Conservation (phyloP, 179 eudicot genomes). For the Corrigiola litoralis region DNA sequence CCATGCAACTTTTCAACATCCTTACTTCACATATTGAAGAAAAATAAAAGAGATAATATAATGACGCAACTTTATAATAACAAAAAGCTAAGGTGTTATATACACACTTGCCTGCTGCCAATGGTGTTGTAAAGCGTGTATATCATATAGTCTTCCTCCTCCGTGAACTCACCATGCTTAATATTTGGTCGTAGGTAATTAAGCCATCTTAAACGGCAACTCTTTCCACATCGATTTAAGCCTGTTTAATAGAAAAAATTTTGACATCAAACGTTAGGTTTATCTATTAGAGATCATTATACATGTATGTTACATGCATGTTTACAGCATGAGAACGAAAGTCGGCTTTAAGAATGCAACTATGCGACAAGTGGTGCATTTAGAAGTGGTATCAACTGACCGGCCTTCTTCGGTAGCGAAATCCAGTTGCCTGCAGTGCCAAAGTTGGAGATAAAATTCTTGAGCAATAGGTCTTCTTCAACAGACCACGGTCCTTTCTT, state of each 20-base stretch:
- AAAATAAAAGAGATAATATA: not conserved
- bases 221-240: constrained; percentile 60
- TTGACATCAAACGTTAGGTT: not conserved
- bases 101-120: constrained; percentile 42
- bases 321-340: not conserved
- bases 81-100: not conserved
- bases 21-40: not conserved
- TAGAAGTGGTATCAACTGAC: constrained; percentile 20
- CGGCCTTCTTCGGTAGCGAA: constrained; percentile 49
- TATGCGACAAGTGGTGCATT: not conserved
- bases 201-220: constrained; percentile 63
- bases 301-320: not conserved
- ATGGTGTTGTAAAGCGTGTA: constrained; percentile 27
- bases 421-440: constrained; percentile 71
- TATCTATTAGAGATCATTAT: not conserved
- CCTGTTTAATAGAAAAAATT: constrained; percentile 25
- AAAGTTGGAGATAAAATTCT: constrained; percentile 26
- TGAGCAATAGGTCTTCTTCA: constrained; percentile 55
- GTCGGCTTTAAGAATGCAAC: too few species aligned
- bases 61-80: too few species aligned
- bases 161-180: constrained; percentile 46
- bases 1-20: not conserved
- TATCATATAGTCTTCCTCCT: constrained; percentile 44
- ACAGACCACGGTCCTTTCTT: constrained; percentile 69
- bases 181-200: constrained; percentile 61